Evolutionary conservation across 2,329 filamentous ascomycete genomes (phyloP).

Genomic region (Aspergillus sp.): DNA sequence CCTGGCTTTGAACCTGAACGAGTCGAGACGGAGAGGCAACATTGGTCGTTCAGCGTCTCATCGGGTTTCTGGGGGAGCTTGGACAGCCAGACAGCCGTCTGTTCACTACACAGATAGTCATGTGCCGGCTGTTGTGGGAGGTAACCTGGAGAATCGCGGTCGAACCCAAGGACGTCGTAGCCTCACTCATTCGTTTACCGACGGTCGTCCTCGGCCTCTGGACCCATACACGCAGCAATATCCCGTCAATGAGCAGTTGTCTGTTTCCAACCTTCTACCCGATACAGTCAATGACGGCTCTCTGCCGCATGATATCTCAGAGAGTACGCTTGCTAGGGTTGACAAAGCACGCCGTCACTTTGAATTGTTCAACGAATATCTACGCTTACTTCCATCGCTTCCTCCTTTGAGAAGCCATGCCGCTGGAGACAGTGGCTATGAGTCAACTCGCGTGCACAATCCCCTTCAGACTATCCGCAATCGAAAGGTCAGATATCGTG

Average conservation of each 20-base stretch:
- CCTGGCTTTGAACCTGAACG: constrained; percentile 82
- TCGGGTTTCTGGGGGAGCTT: constrained; percentile 38
- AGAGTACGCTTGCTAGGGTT: constrained; percentile 71
- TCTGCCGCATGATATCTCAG: constrained; percentile 54
- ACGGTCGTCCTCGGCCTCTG: constrained; percentile 16
- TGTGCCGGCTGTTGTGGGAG: constrained; percentile 9
- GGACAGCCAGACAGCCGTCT: constrained; percentile 22
- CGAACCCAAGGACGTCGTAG: constrained; percentile 12
- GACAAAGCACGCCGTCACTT: constrained; percentile 80
- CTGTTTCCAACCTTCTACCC: constrained; percentile 23
- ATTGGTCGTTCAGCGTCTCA: constrained; percentile 48
- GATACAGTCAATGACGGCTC: constrained; percentile 22
- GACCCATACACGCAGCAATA: constrained; percentile 6
- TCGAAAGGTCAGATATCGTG: constrained; percentile 72
- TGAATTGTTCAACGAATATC: constrained; percentile 78
- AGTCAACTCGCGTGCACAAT: constrained; percentile 62
- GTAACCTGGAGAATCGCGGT: not conserved
- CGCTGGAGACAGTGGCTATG: constrained; percentile 11
- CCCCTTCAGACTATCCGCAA: constrained; percentile 91
- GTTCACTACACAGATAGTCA: constrained; percentile 16
- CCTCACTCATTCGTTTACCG: constrained; percentile 18
- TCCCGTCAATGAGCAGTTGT: constrained; percentile 11
- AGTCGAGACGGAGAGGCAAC: constrained; percentile 60
- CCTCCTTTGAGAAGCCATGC: constrained; percentile 56
- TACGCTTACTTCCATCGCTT: constrained; percentile 69